These are phyloP conservation scores for Quercus ilex DNA, from an alignment of 306 rosid genomes.

Conservation along the genomic window DNA sequence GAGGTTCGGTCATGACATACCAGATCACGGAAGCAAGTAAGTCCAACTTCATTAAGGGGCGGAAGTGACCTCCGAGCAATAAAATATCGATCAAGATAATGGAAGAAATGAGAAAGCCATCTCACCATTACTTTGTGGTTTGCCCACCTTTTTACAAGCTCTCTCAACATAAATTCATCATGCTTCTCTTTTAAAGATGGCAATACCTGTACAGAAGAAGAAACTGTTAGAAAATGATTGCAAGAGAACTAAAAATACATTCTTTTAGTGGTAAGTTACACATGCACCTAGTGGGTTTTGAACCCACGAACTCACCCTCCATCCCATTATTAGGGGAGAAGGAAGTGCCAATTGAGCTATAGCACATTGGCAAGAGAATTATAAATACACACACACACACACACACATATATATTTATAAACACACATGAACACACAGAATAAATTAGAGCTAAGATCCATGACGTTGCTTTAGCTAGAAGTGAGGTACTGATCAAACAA, in stretches of 20 bases:
- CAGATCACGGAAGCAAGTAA: constrained; percentile 56
- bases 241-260: background rate
- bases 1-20: constrained; percentile 34
- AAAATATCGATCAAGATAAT: constrained; percentile 53
- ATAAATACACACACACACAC: too few species aligned
- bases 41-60: constrained; percentile 58
- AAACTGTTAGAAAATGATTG: background rate
- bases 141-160: constrained; percentile 75
- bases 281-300: too few species aligned
- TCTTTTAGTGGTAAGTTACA: too few species aligned
- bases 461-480: background rate
- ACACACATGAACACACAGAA: background rate
- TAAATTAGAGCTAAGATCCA: background rate
- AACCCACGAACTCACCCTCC: too few species aligned
- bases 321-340: too few species aligned
- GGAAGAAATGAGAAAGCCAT: constrained; percentile 68
- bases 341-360: too few species aligned
- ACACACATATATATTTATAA: too few species aligned
- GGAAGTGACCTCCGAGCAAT: constrained; percentile 47
- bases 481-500: background rate
- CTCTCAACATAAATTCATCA: constrained; percentile 62
- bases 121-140: constrained; percentile 69
- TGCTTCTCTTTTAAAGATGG: constrained; percentile 71
- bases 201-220: constrained; percentile 45
- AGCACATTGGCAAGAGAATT: background rate